Evolutionary conservation across 2,329 filamentous ascomycete species (phyloP).

Genomic region (Sarocladium strictum): DNA sequence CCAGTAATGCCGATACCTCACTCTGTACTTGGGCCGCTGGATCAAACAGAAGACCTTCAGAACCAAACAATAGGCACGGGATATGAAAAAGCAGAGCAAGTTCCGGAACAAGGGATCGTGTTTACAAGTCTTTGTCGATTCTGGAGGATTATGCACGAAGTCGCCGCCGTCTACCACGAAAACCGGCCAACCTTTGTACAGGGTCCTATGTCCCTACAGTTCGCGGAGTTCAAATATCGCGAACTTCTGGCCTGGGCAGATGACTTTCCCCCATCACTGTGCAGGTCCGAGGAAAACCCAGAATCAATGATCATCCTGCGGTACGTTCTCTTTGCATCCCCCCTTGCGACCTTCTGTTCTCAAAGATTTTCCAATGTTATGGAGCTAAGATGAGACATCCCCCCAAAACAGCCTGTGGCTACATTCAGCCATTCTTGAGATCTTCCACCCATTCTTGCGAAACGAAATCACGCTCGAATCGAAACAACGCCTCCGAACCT

Average conservation of each 20-base stretch:
- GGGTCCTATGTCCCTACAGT: slow-evolving; percentile 13
- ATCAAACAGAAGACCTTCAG: neutral
- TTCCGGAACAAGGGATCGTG: slow-evolving; percentile 9
- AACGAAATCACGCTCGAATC: slow-evolving; percentile 5
- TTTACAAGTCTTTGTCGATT: slow-evolving; percentile 28
- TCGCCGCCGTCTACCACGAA: slow-evolving; percentile 21
- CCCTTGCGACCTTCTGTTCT: too few relatives aligned
- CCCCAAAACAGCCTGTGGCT: slow-evolving; percentile 35
- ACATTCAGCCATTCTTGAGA: slow-evolving; percentile 30
- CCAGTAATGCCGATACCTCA: slow-evolving; percentile 18
- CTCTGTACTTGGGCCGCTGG: neutral
- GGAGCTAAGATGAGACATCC: too few relatives aligned
- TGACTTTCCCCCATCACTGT: slow-evolving; percentile 20
- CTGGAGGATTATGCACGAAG: slow-evolving; percentile 30
- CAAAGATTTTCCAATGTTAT: too few relatives aligned
- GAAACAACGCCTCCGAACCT: slow-evolving; percentile 21
- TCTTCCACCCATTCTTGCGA: slow-evolving; percentile 22
- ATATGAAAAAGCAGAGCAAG: neutral
- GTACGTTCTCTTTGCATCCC: too few relatives aligned
- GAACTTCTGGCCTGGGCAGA: slow-evolving; percentile 32
- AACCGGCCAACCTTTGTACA: neutral
- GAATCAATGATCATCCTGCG: slow-evolving; percentile 23
- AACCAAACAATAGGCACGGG: neutral
- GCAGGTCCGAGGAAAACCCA: too few relatives aligned
- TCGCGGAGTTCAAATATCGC: slow-evolving; percentile 31